These are phyloP conservation scores for Vaccinium darrowii DNA, from an alignment of 148 eudicot genomes.

Conservation along the genomic window DNA sequence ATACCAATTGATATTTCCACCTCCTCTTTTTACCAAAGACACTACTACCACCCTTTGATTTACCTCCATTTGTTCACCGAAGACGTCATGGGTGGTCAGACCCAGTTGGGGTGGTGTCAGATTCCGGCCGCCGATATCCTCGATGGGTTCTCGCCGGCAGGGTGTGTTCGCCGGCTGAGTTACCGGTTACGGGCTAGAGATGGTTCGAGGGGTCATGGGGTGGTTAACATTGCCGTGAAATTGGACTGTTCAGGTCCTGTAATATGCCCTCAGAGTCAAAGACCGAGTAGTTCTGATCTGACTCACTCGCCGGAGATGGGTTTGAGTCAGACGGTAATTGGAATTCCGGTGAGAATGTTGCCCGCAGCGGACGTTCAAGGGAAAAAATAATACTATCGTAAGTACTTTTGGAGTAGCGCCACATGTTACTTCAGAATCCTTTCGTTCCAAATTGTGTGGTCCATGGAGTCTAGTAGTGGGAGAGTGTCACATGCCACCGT, in stretches of 20 bases:
- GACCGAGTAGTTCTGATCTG: neutral
- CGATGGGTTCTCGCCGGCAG: slow-evolving; percentile 35
- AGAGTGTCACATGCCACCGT: no score
- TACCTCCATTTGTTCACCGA: slow-evolving; percentile 41
- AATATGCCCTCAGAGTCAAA: slow-evolving; percentile 11
- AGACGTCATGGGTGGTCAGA: slow-evolving; percentile 32
- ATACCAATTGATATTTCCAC: slow-evolving; percentile 30
- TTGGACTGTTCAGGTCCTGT: slow-evolving; percentile 24
- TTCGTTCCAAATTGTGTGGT: no score
- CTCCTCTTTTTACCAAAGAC: slow-evolving; percentile 24
- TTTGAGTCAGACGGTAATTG: slow-evolving; percentile 31
- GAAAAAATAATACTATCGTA: neutral
- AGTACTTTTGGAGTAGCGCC: neutral
- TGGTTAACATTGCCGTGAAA: slow-evolving; percentile 44
- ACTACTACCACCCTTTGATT: slow-evolving; percentile 24
- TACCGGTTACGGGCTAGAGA: slow-evolving; percentile 48
- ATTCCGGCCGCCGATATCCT: slow-evolving; percentile 50
- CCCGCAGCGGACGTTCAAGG: neutral
- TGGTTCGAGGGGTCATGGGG: slow-evolving; percentile 60
- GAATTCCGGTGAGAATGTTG: slow-evolving; percentile 37
- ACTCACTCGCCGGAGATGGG: slow-evolving; percentile 14
- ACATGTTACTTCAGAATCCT: neutral
- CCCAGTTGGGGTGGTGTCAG: slow-evolving; percentile 53
- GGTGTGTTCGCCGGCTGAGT: slow-evolving; percentile 41
- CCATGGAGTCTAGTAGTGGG: no score